Percentiles rank a stretch among this genome's conserved stretches.
These are phyloP conservation scores for Solanum pimpinellifolium DNA, from an alignment of 257 asterid species.

Conservation along the genomic window DNA sequence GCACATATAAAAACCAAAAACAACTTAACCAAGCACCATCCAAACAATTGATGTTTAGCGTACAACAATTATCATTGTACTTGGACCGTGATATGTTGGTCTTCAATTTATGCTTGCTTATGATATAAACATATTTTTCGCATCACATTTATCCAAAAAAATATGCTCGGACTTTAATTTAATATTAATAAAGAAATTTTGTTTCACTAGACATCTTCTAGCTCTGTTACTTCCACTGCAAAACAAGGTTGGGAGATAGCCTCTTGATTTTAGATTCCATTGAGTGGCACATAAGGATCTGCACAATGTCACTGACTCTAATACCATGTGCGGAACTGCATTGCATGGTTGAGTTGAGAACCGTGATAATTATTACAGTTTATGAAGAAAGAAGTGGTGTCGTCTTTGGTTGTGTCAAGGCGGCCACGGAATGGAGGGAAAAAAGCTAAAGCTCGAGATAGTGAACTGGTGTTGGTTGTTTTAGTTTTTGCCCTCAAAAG, in stretches of 20 bases:
- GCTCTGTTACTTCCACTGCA: constrained; percentile 28
- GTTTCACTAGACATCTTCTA: constrained; percentile 7
- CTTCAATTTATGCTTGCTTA: too few relatives aligned
- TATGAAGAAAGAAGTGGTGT: background rate
- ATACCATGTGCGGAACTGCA: background rate
- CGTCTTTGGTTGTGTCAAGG: background rate
- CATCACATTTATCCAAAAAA: too few relatives aligned
- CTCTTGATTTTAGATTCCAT: constrained; percentile 8
- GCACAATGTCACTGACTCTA: constrained; percentile 5
- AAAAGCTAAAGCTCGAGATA: constrained; percentile 24
- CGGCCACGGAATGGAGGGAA: constrained; percentile 27
- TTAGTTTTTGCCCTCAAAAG: background rate
- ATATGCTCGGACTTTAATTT: too few relatives aligned
- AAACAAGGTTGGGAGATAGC: constrained; percentile 21
- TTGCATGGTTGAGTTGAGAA: constrained; percentile 1
- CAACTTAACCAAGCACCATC: too few relatives aligned
- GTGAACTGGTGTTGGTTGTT: background rate
- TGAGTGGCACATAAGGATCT: constrained; percentile 5
- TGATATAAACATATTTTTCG: too few relatives aligned
- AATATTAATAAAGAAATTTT: too few relatives aligned
- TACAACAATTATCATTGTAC: too few relatives aligned
- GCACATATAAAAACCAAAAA: too few relatives aligned
- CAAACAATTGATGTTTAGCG: too few relatives aligned
- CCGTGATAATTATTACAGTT: constrained; percentile 1
- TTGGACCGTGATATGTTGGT: too few relatives aligned